Evolutionary conservation across 169 alveolate species (phyloP), one percentile per base, ranked within the genome.

Genomic region (Cryptosporidium viatorum): DNA sequence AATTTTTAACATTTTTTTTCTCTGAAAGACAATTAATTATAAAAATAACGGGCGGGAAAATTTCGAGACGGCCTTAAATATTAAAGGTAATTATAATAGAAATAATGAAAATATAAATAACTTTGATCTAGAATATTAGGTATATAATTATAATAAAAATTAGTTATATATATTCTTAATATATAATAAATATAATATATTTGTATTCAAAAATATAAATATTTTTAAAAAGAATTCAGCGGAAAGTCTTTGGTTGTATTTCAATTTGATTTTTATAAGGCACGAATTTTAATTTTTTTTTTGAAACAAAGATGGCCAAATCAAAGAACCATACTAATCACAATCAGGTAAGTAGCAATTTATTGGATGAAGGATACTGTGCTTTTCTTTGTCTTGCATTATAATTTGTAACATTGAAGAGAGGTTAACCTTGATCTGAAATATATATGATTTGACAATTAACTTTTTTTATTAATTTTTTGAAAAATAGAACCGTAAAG

Each of bases 281-380:
- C 55, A 48, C 55, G 14, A 14, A 48, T 4, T 55, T 55, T 55
- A 23, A 52, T n/a, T 55, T 55, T 21, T 55, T 21, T 55, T 26
- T 26, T 21, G 21, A 55, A 55, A 10, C 67, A 84, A 84, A 69
- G 73, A 95, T 95, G 97, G 97, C 97, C 52, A 95, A 95, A 92
- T 95, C 97, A 41, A 95, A 95, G 96, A 95, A 95, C 93, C 97
- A 95, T 93, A 95, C 97, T 41, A 95, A 94, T 86, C 97, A 95
- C 92, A 95, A 95, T 92, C 97, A 94, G 95, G 97, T 93, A 71
- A 68, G 94, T 86, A 3, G 0, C 26, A 50, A 21, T 29, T 62
- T 16, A 29, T n/a, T n/a, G n/a, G 6, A 65, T 65, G 5, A 14
- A 5, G 29, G 71, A 14, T 65, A 37, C 9, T 51, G 31, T 31